These are phyloP conservation scores for Periconia sp. DNA, from an alignment of 2,329 filamentous ascomycete species.

Conservation along the genomic window DNA sequence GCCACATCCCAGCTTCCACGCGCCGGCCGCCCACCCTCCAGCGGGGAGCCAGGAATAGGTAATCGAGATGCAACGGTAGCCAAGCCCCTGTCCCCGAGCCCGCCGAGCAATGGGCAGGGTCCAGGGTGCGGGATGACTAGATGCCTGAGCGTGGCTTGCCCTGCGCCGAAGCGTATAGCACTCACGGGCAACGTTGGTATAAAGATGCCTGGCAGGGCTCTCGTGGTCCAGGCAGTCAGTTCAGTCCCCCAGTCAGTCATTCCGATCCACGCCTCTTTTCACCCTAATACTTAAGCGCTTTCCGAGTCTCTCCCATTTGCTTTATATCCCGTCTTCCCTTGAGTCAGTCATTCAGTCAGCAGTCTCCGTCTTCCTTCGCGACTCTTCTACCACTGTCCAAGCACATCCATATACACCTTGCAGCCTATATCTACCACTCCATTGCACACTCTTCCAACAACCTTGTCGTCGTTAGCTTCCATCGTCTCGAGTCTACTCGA, in stretches of 20 bases:
- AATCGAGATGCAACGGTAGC: slow-evolving; percentile 9
- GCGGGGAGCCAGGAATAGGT: slow-evolving; percentile 6
- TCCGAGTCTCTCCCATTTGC: slow-evolving; percentile 4
- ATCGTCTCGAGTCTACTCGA: slow-evolving; percentile 1
- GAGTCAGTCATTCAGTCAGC: slow-evolving; percentile 9
- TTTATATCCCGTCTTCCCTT: too few species aligned
- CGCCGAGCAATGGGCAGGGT: slow-evolving; percentile 16
- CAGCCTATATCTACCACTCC: background rate
- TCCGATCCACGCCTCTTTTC: slow-evolving; percentile 11
- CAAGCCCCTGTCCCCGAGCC: slow-evolving; percentile 7
- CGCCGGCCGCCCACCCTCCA: slow-evolving; percentile 5
- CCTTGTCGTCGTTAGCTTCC: slow-evolving; percentile 1
- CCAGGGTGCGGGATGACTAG: slow-evolving; percentile 35
- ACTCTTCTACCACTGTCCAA: too few species aligned
- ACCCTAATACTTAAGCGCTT: background rate
- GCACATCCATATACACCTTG: background rate
- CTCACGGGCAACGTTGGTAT: slow-evolving; percentile 25
- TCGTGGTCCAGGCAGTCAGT: slow-evolving; percentile 23
- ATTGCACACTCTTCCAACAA: slow-evolving; percentile 3
- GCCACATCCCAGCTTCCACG: slow-evolving; percentile 18
- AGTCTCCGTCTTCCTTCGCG: slow-evolving; percentile 15
- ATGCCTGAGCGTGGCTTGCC: slow-evolving; percentile 31
- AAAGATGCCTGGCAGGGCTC: slow-evolving; percentile 37
- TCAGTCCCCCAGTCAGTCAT: slow-evolving; percentile 10
- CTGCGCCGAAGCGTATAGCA: slow-evolving; percentile 16